A percentile compares a stretch with the other conserved stretches of the same genome.
Conservation (phyloP, 2,329 filamentous ascomycete genomes). For the Annulohypoxylon truncatum region DNA sequence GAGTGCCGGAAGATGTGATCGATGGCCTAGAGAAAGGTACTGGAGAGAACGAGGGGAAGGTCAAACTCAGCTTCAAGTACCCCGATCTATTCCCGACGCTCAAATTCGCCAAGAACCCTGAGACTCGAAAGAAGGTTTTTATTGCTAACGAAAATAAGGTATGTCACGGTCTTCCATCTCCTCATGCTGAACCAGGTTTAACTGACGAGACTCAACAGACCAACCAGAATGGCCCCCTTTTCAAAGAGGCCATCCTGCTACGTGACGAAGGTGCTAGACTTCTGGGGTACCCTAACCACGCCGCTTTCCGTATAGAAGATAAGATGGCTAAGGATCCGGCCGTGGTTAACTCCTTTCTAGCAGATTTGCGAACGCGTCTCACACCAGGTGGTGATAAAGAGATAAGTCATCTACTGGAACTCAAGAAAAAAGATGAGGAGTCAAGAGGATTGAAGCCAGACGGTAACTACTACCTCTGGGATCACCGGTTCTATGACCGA, state of each 20-base stretch:
- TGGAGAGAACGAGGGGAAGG: slow-evolving; percentile 76
- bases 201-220: slow-evolving; percentile 55
- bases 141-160: slow-evolving; percentile 84
- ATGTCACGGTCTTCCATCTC: slow-evolving; percentile 14
- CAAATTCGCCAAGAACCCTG: slow-evolving; percentile 79
- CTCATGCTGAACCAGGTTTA: neutral
- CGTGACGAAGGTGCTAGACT: slow-evolving; percentile 83
- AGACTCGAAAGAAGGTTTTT: slow-evolving; percentile 75
- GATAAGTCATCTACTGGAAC: slow-evolving; percentile 73
- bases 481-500: slow-evolving; percentile 82
- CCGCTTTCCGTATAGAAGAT: slow-evolving; percentile 79
- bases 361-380: slow-evolving; percentile 74
- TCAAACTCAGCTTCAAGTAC: slow-evolving; percentile 85
- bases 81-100: slow-evolving; percentile 81
- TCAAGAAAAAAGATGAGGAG: slow-evolving; percentile 78
- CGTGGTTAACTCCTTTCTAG: slow-evolving; percentile 78
- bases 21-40: slow-evolving; percentile 76
- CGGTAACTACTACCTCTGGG: slow-evolving; percentile 84
- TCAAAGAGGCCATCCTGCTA: slow-evolving; percentile 78
- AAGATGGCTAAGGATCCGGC: slow-evolving; percentile 86
- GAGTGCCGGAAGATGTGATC: slow-evolving; percentile 78
- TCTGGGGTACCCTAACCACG: slow-evolving; percentile 81
- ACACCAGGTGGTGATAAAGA: slow-evolving; percentile 77
- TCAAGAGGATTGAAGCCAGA: slow-evolving; percentile 69
- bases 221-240: slow-evolving; percentile 77